Evolutionary conservation across 2,329 filamentous ascomycete genomes (phyloP), one percentile per base, ranked within the genome.

Genomic region (Ceratocystis ficicola): DNA sequence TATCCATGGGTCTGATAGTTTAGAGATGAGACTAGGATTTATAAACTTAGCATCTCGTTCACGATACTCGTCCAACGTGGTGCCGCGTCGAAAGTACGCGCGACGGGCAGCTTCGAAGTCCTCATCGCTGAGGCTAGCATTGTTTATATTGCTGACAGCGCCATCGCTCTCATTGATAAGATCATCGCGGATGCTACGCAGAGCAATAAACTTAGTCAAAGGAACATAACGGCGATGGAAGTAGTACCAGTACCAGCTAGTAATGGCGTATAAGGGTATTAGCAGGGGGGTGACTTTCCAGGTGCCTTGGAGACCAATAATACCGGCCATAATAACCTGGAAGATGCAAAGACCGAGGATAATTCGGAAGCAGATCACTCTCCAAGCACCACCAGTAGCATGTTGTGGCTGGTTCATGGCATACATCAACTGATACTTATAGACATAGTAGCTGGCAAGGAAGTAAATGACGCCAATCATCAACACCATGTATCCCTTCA

Each of bases 401-500:
- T 96, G 91, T 72, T 95, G 90, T 17, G 90, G 89, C 74, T 97
- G 93, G 71, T 97, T 92, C 94, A 99, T 99, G 41, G 94, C 91
- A 74, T 99, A 99, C 3, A 99, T 81, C 3, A 99, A 80, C 77
- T 99, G 95, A 76, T 99, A 99, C 74, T 96, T 96, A 82, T 95
- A 95, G 41, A 90, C 89, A 73, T 93, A 93, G 74, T 90, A 88
- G 22, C 91, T 91, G 15, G 95, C 82, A 22, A 83, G 73, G 71
- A 95, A 95, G 75, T 95, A 99, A 12, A 90, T 78, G 62, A 93
- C 77, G 2, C 94, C 94, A 62, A 93, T 86, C 8, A 92, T 79
- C 17, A 96, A 83, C 12, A 97, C 88, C 64, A 88, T 80, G 77
- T 87, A 95, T 0, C 92, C 94, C 62, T 83, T 82, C 0, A 85